Conservation (phyloP, 2,329 filamentous ascomycete species). For the Akanthomyces uredinophilus region DNA sequence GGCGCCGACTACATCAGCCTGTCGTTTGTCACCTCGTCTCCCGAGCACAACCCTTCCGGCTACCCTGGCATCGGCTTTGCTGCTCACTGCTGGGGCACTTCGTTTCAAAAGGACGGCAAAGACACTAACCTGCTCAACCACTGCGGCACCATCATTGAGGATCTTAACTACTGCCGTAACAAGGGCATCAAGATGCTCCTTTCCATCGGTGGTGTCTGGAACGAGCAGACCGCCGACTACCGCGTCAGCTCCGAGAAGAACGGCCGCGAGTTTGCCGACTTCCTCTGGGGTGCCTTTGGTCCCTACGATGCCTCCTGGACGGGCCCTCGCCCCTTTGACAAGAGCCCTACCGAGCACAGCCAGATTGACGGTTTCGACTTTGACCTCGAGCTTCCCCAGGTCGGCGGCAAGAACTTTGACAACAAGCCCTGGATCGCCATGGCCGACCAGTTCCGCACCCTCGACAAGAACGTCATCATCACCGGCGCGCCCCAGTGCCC, state of each 20-base stretch:
- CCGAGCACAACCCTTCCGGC: constrained; percentile 29
- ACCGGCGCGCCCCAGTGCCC: constrained; percentile 43
- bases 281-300: constrained; percentile 35
- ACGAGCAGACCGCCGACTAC: constrained; percentile 27
- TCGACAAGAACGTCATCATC: constrained; percentile 31
- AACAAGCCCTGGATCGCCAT: constrained; percentile 35
- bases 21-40: constrained; percentile 34
- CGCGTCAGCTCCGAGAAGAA: constrained; percentile 26
- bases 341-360: constrained; percentile 21
- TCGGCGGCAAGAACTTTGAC: constrained; percentile 23
- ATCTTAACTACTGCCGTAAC: constrained; percentile 37
- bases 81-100: constrained; percentile 32
- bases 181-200: constrained; percentile 40
- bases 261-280: constrained; percentile 33
- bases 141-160: constrained; percentile 32
- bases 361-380: constrained; percentile 40
- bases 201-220: constrained; percentile 34
- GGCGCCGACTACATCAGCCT: constrained; percentile 35
- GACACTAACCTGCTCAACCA: constrained; percentile 29
- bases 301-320: constrained; percentile 27
- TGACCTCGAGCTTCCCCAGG: constrained; percentile 32
- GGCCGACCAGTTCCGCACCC: constrained; percentile 31
- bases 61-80: constrained; percentile 38
- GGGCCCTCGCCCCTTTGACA: constrained; percentile 37
- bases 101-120: constrained; percentile 20